Conservation (phyloP, 2,329 filamentous ascomycete genomes). For the Clonostachys rhizophaga region DNA sequence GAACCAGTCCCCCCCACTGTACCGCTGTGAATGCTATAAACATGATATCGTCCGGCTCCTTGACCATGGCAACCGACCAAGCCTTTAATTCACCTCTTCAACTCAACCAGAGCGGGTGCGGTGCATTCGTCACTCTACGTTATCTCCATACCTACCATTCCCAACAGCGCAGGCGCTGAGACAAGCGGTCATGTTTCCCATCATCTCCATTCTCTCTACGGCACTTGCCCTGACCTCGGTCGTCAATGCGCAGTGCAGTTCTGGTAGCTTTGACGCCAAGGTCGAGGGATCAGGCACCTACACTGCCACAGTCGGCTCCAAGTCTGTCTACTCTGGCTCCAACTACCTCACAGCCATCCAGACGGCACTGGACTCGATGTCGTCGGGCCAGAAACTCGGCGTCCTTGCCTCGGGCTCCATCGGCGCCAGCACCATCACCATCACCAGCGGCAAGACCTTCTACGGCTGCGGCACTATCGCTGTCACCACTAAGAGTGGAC, state of each 20-base stretch:
- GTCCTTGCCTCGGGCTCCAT: slow-evolving; percentile 52
- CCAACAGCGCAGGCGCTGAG: too few relatives aligned
- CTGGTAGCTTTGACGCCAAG: slow-evolving; percentile 34
- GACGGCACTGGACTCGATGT: slow-evolving; percentile 44
- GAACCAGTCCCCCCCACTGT: too few relatives aligned
- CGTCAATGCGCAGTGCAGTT: slow-evolving; percentile 34
- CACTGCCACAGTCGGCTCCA: slow-evolving; percentile 35
- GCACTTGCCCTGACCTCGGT: slow-evolving; percentile 31
- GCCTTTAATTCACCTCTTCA: too few relatives aligned
- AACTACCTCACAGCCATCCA: slow-evolving; percentile 52
- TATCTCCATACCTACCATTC: too few relatives aligned
- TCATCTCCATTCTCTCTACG: slow-evolving; percentile 20
- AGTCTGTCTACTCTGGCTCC: slow-evolving; percentile 42
- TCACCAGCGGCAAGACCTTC: slow-evolving; percentile 49
- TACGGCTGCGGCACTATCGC: slow-evolving; percentile 56
- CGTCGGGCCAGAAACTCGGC: slow-evolving; percentile 44
- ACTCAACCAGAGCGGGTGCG: too few relatives aligned
- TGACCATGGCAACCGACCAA: too few relatives aligned
- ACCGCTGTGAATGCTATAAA: too few relatives aligned
- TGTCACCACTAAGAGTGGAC: slow-evolving; percentile 29
- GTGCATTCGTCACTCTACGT: too few relatives aligned
- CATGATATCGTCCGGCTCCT: too few relatives aligned
- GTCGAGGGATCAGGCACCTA: slow-evolving; percentile 36
- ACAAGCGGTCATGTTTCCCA: too few relatives aligned
- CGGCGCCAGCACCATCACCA: slow-evolving; percentile 44